phyloP scores from a whole-genome alignment of 352 stramenopile species.

The Globisporangium cederbergense region DNA sequence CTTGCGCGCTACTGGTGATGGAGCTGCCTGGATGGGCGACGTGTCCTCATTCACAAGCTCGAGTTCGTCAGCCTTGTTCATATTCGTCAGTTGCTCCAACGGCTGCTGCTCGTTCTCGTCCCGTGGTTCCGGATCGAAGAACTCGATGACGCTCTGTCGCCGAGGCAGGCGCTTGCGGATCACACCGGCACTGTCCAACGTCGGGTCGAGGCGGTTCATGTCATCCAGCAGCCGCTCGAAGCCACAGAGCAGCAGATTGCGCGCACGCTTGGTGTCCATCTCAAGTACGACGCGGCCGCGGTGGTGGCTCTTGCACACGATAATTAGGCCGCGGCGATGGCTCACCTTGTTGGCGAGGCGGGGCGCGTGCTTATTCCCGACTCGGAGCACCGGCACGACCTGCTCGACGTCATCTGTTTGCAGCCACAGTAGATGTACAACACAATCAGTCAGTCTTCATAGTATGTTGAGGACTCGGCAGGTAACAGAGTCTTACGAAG shows the following conservation, averaged over 20 bases:
- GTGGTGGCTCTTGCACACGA: slow-evolving; percentile 64
- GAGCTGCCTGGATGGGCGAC: background rate
- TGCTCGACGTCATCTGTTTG: slow-evolving; percentile 55
- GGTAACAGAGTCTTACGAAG: slow-evolving; percentile 35
- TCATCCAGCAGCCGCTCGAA: slow-evolving; percentile 55
- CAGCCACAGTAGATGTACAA: slow-evolving; percentile 1
- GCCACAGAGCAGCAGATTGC: slow-evolving; percentile 53
- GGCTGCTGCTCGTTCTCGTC: background rate
- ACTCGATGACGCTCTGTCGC: slow-evolving; percentile 46
- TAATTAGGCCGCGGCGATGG: slow-evolving; percentile 52
- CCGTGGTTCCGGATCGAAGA: slow-evolving; percentile 36
- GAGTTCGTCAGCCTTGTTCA: background rate
- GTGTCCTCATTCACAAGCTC: background rate
- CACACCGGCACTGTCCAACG: slow-evolving; percentile 37
- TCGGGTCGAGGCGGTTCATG: slow-evolving; percentile 35
- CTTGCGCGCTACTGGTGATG: background rate
- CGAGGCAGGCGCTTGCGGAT: slow-evolving; percentile 46
- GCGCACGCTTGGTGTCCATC: slow-evolving; percentile 49
- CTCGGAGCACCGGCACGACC: slow-evolving; percentile 46
- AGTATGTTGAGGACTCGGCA: background rate
- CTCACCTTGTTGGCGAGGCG: slow-evolving; percentile 65
- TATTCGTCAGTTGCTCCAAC: background rate
- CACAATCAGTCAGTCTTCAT: background rate
- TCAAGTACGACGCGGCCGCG: slow-evolving; percentile 62
- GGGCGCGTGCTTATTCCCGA: slow-evolving; percentile 44